These are phyloP conservation scores for Neurospora pannonica DNA, from an alignment of 495 filamentous ascomycete species.

Conservation along the genomic window DNA sequence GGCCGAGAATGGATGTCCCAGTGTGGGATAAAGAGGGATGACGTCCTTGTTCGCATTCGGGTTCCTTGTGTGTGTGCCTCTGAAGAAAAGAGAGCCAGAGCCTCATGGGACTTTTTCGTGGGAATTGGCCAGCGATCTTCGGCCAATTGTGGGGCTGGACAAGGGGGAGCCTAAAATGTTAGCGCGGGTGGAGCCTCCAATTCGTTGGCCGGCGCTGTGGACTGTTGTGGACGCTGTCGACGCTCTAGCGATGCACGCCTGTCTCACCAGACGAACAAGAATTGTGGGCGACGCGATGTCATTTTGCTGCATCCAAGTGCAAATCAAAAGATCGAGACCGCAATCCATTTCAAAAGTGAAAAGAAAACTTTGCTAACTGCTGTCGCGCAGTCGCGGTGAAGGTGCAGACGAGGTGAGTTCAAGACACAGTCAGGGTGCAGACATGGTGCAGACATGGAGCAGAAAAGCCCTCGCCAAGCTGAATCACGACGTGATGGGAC, in stretches of 20 bases:
- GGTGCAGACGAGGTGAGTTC: background rate
- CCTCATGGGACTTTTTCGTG: background rate
- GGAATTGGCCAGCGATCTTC: background rate
- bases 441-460: background rate
- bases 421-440: background rate
- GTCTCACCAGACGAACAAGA: background rate
- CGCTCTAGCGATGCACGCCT: background rate
- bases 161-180: background rate
- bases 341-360: background rate
- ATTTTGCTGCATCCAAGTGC: background rate
- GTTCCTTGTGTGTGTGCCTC: background rate
- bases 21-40: background rate
- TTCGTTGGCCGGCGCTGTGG: background rate
- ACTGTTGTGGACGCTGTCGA: background rate
- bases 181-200: background rate
- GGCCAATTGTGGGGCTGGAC: background rate
- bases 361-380: background rate
- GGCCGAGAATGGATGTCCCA: background rate
- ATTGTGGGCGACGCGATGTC: background rate
- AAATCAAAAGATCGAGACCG: background rate
- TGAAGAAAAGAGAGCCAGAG: background rate
- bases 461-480: background rate
- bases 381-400: background rate
- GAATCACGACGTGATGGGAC: background rate
- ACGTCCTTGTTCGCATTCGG: background rate